Conservation (phyloP, 2,329 filamentous ascomycete genomes). For the Arthroderma sp. region DNA sequence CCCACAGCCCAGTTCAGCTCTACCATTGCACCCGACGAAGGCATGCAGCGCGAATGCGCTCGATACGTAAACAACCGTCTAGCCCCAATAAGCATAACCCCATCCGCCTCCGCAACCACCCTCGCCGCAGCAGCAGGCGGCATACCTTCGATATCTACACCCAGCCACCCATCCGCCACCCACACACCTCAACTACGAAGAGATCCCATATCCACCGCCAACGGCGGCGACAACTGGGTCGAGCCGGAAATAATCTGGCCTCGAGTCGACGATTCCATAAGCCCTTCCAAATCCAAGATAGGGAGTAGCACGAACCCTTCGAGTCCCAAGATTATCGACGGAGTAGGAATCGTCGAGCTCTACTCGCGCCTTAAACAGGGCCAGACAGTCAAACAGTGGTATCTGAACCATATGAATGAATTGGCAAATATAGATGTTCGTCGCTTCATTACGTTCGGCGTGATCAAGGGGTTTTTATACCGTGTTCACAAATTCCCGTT, state of each 20-base stretch:
- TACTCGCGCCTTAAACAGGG: conserved; percentile 78
- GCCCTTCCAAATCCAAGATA: conserved; percentile 9
- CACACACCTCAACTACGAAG: neutral
- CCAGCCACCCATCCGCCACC: neutral
- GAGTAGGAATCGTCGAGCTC: conserved; percentile 54
- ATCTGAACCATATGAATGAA: conserved; percentile 58
- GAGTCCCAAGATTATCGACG: conserved; percentile 21
- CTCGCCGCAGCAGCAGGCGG: neutral
- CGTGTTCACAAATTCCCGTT: conserved; percentile 85
- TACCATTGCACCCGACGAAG: conserved; percentile 58
- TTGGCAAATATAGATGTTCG: conserved; percentile 72
- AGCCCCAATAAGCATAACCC: conserved; percentile 16
- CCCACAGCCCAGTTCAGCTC: conserved; percentile 63
- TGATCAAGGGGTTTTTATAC: conserved; percentile 91
- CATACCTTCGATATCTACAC: neutral
- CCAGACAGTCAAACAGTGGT: conserved; percentile 76
- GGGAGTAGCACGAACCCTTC: neutral
- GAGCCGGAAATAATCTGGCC: conserved; percentile 32
- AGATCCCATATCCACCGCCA: conserved; percentile 8
- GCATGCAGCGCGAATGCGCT: conserved; percentile 76
- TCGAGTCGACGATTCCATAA: conserved; percentile 20
- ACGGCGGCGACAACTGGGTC: conserved; percentile 10
- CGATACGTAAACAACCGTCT: conserved; percentile 58
- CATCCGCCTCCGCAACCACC: conserved; percentile 9
- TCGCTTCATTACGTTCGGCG: conserved; percentile 84